A percentile compares a stretch with the other conserved stretches of the same genome.
Evolutionary conservation across 805 yeast species (phyloP).

Genomic region (Cyberlindnera veronae): DNA sequence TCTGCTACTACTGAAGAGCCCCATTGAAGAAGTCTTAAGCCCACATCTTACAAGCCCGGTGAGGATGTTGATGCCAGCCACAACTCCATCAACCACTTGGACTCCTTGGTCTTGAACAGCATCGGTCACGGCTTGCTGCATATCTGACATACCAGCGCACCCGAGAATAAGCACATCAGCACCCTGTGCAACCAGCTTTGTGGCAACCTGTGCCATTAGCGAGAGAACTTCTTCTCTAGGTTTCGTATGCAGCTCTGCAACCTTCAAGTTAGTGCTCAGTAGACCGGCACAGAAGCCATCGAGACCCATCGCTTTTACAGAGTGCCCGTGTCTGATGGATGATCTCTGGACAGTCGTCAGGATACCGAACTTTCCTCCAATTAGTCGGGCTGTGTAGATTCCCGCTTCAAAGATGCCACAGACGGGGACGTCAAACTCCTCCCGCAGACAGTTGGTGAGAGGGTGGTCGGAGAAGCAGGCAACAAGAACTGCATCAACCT

Average conservation of each 20-base stretch:
- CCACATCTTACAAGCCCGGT: conserved; percentile 24
- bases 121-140: conserved; percentile 25
- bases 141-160: conserved; percentile 32
- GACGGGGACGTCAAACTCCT: conserved; percentile 32
- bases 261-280: conserved; percentile 31
- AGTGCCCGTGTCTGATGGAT: conserved; percentile 32
- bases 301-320: conserved; percentile 29
- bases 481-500: conserved; percentile 32
- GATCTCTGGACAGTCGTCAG: conserved; percentile 31
- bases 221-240: conserved; percentile 29
- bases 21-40: conserved; percentile 29
- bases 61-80: conserved; percentile 25
- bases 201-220: conserved; percentile 28
- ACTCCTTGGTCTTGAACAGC: conserved; percentile 21
- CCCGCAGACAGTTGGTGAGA: conserved; percentile 32
- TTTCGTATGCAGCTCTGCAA: conserved; percentile 32
- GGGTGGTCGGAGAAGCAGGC: conserved; percentile 37
- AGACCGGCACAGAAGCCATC: conserved; percentile 32
- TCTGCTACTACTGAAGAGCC: conserved; percentile 27
- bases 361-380: conserved; percentile 34
- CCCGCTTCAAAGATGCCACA: conserved; percentile 36
- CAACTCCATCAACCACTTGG: conserved; percentile 29
- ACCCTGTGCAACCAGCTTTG: conserved; percentile 27
- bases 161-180: conserved; percentile 32
- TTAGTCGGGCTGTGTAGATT: conserved; percentile 30